A percentile compares a stretch with the other conserved stretches of the same genome.
These are phyloP conservation scores for Epichloe festucae DNA, from an alignment of 2,329 filamentous ascomycete species.

Conservation along the genomic window DNA sequence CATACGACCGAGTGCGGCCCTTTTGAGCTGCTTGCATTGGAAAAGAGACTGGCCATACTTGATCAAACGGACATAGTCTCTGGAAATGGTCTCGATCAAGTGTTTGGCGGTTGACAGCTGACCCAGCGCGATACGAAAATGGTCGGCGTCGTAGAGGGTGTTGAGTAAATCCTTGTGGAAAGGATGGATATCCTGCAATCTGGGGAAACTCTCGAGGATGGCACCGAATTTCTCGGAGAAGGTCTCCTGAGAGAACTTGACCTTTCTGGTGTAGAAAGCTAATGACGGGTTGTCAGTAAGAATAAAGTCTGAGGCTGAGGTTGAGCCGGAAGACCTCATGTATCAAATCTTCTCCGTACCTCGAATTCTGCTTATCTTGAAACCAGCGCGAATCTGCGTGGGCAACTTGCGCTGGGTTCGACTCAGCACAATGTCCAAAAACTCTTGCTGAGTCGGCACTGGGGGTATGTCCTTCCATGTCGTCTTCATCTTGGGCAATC, in stretches of 20 bases:
- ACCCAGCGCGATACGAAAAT: conserved; percentile 92
- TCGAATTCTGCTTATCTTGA: conserved; percentile 86
- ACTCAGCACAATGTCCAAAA: conserved; percentile 92
- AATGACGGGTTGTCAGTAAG: neutral
- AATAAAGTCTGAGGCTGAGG: neutral
- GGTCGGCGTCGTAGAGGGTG: conserved; percentile 96
- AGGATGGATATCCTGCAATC: conserved; percentile 86
- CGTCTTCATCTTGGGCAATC: conserved; percentile 40
- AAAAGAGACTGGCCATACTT: conserved; percentile 96
- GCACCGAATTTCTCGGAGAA: conserved; percentile 86
- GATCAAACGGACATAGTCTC: conserved; percentile 82
- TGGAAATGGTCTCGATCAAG: conserved; percentile 86
- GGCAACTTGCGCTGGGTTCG: conserved; percentile 85
- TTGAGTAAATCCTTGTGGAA: conserved; percentile 80
- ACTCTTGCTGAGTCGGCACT: conserved; percentile 86
- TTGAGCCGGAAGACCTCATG: neutral
- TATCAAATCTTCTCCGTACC: conserved; percentile 20
- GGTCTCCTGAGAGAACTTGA: conserved; percentile 96
- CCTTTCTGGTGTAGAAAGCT: conserved; percentile 93
- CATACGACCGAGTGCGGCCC: conserved; percentile 92
- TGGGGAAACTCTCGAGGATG: conserved; percentile 87
- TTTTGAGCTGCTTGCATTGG: conserved; percentile 99
- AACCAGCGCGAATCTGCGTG: conserved; percentile 89
- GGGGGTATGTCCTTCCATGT: conserved; percentile 70
- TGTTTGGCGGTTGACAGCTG: conserved; percentile 94